Conservation (phyloP, 202 grass and related monocot species). For the Zoysia matrella region DNA sequence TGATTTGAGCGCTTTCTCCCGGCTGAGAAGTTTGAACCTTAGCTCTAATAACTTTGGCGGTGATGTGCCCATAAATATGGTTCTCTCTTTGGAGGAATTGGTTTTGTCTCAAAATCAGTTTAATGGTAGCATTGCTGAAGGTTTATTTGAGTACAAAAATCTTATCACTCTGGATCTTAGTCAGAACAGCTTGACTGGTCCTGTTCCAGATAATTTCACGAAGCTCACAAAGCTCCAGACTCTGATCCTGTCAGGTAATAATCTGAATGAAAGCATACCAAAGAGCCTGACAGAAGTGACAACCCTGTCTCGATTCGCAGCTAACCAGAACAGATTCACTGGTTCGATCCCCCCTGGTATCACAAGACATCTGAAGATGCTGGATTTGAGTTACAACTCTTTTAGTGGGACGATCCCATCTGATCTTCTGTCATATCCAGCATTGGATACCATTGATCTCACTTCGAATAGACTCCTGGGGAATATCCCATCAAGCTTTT, state of each 20-base stretch:
- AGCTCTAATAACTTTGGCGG: too few species aligned
- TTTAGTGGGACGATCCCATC: constrained; percentile 42
- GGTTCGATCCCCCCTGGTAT: constrained; percentile 14
- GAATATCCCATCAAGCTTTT: too few species aligned
- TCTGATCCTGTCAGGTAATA: constrained; percentile 61
- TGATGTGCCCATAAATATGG: too few species aligned
- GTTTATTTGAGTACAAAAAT: too few species aligned
- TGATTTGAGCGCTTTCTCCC: not conserved
- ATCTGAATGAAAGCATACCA: constrained; percentile 29
- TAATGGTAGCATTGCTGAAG: too few species aligned
- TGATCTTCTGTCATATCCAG: too few species aligned
- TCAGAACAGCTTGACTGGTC: too few species aligned
- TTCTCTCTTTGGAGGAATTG: too few species aligned
- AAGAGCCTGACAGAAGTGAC: not conserved
- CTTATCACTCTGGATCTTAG: too few species aligned
- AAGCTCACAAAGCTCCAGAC: constrained; percentile 51
- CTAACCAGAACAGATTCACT: constrained; percentile 60
- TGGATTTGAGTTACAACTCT: constrained; percentile 82
- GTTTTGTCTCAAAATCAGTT: too few species aligned
- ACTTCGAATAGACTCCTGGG: too few species aligned
- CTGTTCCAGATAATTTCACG: constrained; percentile 3
- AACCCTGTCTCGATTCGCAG: constrained; percentile 52
- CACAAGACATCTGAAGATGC: constrained; percentile 46
- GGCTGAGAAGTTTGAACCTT: constrained; percentile 35
- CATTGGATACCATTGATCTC: too few species aligned